Evolutionary conservation across 1,284 basidiomycete species (phyloP), one percentile per base, ranked within the genome.

Genomic region (Meira miltonrushii): DNA sequence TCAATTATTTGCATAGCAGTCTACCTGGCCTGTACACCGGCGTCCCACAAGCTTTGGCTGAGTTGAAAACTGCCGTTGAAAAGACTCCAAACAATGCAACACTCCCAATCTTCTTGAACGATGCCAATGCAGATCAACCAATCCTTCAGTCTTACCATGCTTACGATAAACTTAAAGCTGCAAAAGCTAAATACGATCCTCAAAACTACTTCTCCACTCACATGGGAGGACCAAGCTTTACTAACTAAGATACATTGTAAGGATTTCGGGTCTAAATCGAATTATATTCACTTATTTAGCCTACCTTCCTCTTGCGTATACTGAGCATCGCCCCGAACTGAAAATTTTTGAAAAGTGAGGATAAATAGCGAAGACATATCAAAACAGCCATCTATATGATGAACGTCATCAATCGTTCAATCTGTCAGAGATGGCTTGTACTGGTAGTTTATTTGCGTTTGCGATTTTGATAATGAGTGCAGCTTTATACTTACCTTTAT

Each of bases 21-120:
- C 56, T 63, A 1, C 64, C 66, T 12, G 50, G 13, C 8, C 5
- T 33, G 5, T 8, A 48, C 21, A 21, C 5, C 23, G 21, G 17
- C 5, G 28, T 33, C 8, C 60, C 56, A 1, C 61, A 59, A 49
- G 46, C 21, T 48, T 23, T 21, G 23, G 39, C 12, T 23, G 28
- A 15, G 3, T 59, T 54, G 10, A 47, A 59, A 17, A 10, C 1
- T 13, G 55, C 62, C n/a, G 46, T 61, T 19, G 6, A 25, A 15
- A 13, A 52, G 1, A 59, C 61, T 21, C 61, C 62, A 2, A 37
- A 23, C 23, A 46, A 38, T 38, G 2, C 25, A 12, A 56, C 53
- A 4, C 33, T 69, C 15, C 68, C 68, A 4, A 46, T 69, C 25
- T 69, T 71, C 37, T 39, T 68, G 43, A 71, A 71, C 44, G 69